Base-by-base conservation (phyloP, 1,284 basidiomycete species). In the Irpex rosettiformis region DNA sequence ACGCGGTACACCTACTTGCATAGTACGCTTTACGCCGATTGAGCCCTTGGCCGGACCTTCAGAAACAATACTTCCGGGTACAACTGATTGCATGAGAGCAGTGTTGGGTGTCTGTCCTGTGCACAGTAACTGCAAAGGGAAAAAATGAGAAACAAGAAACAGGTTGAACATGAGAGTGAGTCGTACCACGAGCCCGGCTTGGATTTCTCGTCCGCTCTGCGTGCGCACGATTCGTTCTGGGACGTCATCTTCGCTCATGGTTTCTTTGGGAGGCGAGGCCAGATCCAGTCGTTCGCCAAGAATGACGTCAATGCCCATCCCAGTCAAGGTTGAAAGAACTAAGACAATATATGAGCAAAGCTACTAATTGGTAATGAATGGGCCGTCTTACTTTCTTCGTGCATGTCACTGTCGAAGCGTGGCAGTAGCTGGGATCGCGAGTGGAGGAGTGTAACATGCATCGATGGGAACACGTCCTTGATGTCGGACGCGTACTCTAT, bases 61-160 rank as follows among this genome's bases (percentile, higher is more conserved):
- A 0, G 77, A 67, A 55, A 83, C 76, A 48, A 91, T 76, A 1
- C 79, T 77, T 2, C 73, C 65, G 0, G 83, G 77, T 55, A 84
- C 77, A 64, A 87, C 74, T 0, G 69, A 65, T 27, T 69, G 72
- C 25, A 93, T 72, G 42, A 92, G 68, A 0, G 70, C 74, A 0
- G 88, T 86, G 68, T 92, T 91, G 18, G 89, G 88, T 37, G 73
- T 77, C 71, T 91, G 89, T 5, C 90, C 90, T 0, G 89, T 92
- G 68, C 91, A 92, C 1, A 88, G 74, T 13, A 93, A 78, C 86
- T 90, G 53, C 33, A n/a, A 37, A 52, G 43, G 16, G 37, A 47
- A 18, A 21, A 18, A 13, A 13, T 21, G 56, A 48, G n/a, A 29
- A 29, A 4, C 7, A n/a, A 16, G 47, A 24, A 53, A 11, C 42